Evolutionary conservation across 2,329 filamentous ascomycete genomes (phyloP).

Genomic region (Pseudogymnoascus sp.): DNA sequence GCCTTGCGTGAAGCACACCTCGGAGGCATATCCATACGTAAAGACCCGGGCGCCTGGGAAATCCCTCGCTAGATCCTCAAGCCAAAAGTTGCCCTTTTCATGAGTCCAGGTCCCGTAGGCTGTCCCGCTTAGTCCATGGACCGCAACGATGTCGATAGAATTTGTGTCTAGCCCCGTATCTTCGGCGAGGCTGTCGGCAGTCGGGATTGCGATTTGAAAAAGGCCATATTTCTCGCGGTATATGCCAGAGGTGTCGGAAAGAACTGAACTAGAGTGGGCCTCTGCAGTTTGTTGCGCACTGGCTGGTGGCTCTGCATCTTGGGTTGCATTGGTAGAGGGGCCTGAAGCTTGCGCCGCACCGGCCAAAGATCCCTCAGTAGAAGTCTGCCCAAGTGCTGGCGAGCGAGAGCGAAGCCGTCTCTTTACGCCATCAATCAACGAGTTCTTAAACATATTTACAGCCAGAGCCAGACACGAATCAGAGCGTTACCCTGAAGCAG

Average conservation of each 20-base stretch:
- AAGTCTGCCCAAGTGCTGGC: not conserved
- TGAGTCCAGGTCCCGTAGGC: slow-evolving; percentile 22
- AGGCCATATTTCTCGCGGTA: not conserved
- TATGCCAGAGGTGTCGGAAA: not conserved
- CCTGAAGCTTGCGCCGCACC: not conserved
- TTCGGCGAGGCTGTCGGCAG: not conserved
- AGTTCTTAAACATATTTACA: not conserved
- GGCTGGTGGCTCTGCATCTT: not conserved
- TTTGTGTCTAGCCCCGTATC: not conserved
- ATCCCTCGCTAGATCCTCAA: slow-evolving; percentile 18
- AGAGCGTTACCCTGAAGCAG: not conserved
- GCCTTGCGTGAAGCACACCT: slow-evolving; percentile 14
- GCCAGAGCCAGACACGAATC: not conserved
- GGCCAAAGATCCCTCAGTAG: not conserved
- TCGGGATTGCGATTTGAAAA: not conserved
- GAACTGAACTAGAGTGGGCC: not conserved
- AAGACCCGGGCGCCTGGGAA: slow-evolving; percentile 21
- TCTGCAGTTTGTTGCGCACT: not conserved
- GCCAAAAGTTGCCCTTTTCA: slow-evolving; percentile 18
- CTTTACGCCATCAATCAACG: not conserved
- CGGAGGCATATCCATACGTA: slow-evolving; percentile 21
- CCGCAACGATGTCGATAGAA: slow-evolving; percentile 17
- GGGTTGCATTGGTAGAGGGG: not conserved
- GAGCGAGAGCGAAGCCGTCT: not conserved
- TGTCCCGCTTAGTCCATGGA: slow-evolving; percentile 18